Base-by-base conservation (phyloP, 2,329 filamentous ascomycete species). In the Trichoderma pleuroti region DNA sequence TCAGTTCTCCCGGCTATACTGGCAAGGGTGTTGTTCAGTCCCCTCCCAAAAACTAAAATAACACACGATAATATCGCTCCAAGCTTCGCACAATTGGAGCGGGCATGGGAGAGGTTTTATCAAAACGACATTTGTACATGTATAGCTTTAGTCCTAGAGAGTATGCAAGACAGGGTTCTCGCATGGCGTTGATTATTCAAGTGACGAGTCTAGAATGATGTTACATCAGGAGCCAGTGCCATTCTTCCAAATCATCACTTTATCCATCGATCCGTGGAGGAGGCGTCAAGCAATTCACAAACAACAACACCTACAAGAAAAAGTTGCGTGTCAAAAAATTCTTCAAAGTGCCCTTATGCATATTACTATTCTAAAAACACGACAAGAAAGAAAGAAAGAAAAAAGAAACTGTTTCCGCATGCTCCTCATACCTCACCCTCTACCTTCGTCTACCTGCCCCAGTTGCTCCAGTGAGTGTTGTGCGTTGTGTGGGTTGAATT, bases 1-100 rank as follows among this genome's bases (percentile, higher is more conserved):
- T 96, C 83, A 87, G 91, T 75, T 91, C 92, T 79, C 88, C 92
- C 81, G 90, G 89, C 77, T 97, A 97, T 86, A 84, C 83, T 74
- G 93, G 93, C 82, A 88, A 89, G 80, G 93, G 93, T 78, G 87
- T 90, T 83, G 88, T 97, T 75, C 94, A 97, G 86, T 90, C 88
- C 74, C 84, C 87, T 77, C 85, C 87, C 76, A 84, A 85, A 80
- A 80, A 83, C 76, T 87, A 85, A 83, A 67, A 73, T 46, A 64
- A 59, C 10, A 57, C 74, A 72, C 72, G 72, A 75, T 72, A 74
- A 42, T 72, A 70, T 74, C 75, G 70, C 74, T 74, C 70, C 74
- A 66, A 73, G 80, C 77, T 77, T 74, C 79, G 78, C 81, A 76
- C 80, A 71, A 75, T 79, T 78, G 76, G 80, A 78, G 75, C 72